Percentiles rank a stretch among this genome's conserved stretches.
phyloP scores from a whole-genome alignment of 257 asterid species.

The Solanum pimpinellifolium region DNA sequence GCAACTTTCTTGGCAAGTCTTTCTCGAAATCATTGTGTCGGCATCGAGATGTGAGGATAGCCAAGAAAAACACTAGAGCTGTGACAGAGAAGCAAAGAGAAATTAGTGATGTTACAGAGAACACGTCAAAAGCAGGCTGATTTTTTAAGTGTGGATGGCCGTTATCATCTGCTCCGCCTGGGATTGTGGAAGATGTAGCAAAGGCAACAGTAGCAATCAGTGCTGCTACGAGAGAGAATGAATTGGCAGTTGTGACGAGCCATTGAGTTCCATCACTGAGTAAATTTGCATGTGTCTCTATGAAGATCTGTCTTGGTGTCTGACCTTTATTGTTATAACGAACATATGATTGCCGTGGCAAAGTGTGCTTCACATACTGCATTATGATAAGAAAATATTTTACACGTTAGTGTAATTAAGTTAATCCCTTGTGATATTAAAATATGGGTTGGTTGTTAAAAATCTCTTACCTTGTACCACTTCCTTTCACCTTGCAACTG shows the following conservation, averaged over 20 bases:
- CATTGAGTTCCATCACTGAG: slow-evolving; percentile 29
- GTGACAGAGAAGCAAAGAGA: slow-evolving; percentile 56
- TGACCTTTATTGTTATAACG: slow-evolving; percentile 24
- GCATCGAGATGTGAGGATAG: slow-evolving; percentile 49
- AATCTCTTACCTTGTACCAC: slow-evolving; percentile 40
- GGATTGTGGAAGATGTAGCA: slow-evolving; percentile 45
- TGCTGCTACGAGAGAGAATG: slow-evolving; percentile 54
- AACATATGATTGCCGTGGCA: slow-evolving; percentile 13
- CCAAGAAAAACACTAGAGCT: slow-evolving; percentile 45
- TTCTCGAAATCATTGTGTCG: slow-evolving; percentile 30
- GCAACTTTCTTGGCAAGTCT: slow-evolving; percentile 34
- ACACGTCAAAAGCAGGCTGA: slow-evolving; percentile 17
- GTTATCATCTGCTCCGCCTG: slow-evolving; percentile 32
- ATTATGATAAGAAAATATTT: not conserved
- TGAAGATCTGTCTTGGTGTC: slow-evolving; percentile 29
- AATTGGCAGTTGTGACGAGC: slow-evolving; percentile 53
- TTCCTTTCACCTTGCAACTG: slow-evolving; percentile 56
- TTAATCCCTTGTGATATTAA: not conserved
- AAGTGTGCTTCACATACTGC: slow-evolving; percentile 43
- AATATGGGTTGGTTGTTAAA: not conserved
- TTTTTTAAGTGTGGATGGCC: slow-evolving; percentile 30
- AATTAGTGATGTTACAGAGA: slow-evolving; percentile 31
- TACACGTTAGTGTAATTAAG: not conserved
- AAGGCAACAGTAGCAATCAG: slow-evolving; percentile 59
- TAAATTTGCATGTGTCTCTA: slow-evolving; percentile 15